Base-by-base conservation (phyloP, 2,329 filamentous ascomycete genomes). In the Fusarium caatingaense region DNA sequence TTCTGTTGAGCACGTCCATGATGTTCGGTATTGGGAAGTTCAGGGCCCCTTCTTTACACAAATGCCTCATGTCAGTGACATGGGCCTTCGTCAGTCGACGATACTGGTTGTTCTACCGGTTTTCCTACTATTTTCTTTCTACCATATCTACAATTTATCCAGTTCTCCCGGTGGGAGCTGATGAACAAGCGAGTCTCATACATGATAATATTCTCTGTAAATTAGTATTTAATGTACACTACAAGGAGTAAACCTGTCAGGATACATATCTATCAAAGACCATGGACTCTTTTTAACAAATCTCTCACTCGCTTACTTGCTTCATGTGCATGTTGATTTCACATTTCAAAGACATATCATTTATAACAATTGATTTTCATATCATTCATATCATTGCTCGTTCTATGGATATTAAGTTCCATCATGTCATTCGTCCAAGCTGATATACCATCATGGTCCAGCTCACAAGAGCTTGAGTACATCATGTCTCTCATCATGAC, bases 321-420 rank as follows among this genome's bases (percentile, higher is more conserved):
- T n/a, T 42, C 23, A 9, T 21, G 12, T 41, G 21, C 13, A 60
- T 32, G 42, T 32, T 18, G 30, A 6, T 28, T 21, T 47, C 49
- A 45, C 23, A 32, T 48, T 54, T 40, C 49, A 30, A 23, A 13
- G 9, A 27, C n/a, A 21, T 16, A 6, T 8, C 30, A 30, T 37
- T 42, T 49, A 41, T 11, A 47, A 60, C 18, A 53, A 11, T 42
- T 25, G 49, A 18, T 55, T 60, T 60, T 62, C 49, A 51, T 13
- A 57, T 72, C 63, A 69, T 73, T 66, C 49, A 68, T 53, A 56
- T 73, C 72, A 65, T 75, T 72, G 66, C 64, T 74, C 73, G 58
- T 75, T 72, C 68, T 76, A 75, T 71, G 71, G 61, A 74, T 70
- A 73, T 71, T 58, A 69, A 53, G 49, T 56, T 66, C 62, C 64